These are phyloP conservation scores for Mycena latifolia DNA, from an alignment of 768 basidiomycete species.

Conservation along the genomic window DNA sequence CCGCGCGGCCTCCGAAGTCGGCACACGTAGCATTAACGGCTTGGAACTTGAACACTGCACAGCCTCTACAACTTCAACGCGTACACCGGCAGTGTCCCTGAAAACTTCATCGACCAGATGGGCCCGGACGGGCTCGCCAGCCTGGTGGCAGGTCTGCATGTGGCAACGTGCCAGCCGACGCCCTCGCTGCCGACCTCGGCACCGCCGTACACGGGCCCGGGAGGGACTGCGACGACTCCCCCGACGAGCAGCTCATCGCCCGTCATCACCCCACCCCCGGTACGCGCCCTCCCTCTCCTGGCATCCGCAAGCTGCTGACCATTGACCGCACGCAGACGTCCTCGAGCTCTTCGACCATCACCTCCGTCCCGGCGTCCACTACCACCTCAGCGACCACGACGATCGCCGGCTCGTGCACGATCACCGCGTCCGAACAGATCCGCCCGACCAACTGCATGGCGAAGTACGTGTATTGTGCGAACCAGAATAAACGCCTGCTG, in stretches of 20 bases:
- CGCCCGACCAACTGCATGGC: conserved; percentile 26
- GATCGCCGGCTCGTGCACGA: conserved; percentile 18
- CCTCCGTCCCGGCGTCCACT: not conserved
- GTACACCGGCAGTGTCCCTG: conserved; percentile 29
- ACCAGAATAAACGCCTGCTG: not conserved
- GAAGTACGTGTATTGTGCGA: conserved; percentile 8
- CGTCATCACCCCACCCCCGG: conserved; percentile 20
- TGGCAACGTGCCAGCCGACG: conserved; percentile 18
- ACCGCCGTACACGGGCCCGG: conserved; percentile 30
- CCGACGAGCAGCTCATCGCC: conserved; percentile 21
- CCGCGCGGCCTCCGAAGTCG: not conserved
- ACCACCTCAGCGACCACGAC: conserved; percentile 5
- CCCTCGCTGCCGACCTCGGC: conserved; percentile 35
- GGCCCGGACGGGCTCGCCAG: conserved; percentile 24
- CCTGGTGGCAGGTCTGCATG: conserved; percentile 28
- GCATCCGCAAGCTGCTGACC: not conserved
- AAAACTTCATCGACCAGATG: conserved; percentile 22
- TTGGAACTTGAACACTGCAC: not conserved
- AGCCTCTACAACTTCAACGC: conserved; percentile 37
- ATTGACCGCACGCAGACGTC: conserved; percentile 11
- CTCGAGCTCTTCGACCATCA: conserved; percentile 17
- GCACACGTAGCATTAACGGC: not conserved
- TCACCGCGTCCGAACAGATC: conserved; percentile 33
- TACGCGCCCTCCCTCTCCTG: not conserved
- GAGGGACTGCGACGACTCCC: conserved; percentile 2